Evolutionary conservation across 148 eudicot species (phyloP).

Genomic region (Hydrangea macrophylla): DNA sequence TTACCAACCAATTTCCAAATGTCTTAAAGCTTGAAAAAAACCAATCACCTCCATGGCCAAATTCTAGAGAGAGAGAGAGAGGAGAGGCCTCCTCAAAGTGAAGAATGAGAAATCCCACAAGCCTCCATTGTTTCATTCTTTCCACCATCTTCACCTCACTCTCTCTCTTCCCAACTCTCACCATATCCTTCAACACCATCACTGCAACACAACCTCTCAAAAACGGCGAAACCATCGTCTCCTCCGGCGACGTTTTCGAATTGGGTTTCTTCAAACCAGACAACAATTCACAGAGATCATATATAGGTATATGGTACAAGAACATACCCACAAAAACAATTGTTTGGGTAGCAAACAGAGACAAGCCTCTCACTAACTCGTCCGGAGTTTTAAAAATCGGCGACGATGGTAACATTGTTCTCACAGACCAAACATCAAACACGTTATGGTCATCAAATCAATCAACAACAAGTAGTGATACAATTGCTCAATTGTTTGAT

Average conservation of each 20-base stretch:
- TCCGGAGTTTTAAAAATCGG: slow-evolving; percentile 27
- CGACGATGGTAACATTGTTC: slow-evolving; percentile 23
- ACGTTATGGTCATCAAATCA: slow-evolving; percentile 44
- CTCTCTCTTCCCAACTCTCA: slow-evolving; percentile 15
- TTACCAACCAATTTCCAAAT: background rate
- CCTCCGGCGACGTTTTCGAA: slow-evolving; percentile 23
- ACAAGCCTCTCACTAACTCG: slow-evolving; percentile 30
- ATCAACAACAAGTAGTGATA: background rate
- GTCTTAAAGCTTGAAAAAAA: background rate
- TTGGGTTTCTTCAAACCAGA: slow-evolving; percentile 35
- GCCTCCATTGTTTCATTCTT: background rate
- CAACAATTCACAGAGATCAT: slow-evolving; percentile 19
- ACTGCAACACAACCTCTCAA: slow-evolving; percentile 26
- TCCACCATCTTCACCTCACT: slow-evolving; percentile 10
- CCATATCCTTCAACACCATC: slow-evolving; percentile 27
- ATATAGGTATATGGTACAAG: slow-evolving; percentile 50
- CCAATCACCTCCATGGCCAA: background rate
- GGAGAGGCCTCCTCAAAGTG: background rate
- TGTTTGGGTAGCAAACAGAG: slow-evolving; percentile 55
- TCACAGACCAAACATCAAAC: slow-evolving; percentile 11
- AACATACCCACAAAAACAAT: slow-evolving; percentile 14
- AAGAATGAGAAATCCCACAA: background rate
- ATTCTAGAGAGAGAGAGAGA: background rate
- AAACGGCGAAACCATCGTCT: slow-evolving; percentile 28
- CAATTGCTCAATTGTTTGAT: slow-evolving; percentile 47